phyloP scores from a whole-genome alignment of 2,329 filamentous ascomycete species.

The Aspergillus aculeatus region DNA sequence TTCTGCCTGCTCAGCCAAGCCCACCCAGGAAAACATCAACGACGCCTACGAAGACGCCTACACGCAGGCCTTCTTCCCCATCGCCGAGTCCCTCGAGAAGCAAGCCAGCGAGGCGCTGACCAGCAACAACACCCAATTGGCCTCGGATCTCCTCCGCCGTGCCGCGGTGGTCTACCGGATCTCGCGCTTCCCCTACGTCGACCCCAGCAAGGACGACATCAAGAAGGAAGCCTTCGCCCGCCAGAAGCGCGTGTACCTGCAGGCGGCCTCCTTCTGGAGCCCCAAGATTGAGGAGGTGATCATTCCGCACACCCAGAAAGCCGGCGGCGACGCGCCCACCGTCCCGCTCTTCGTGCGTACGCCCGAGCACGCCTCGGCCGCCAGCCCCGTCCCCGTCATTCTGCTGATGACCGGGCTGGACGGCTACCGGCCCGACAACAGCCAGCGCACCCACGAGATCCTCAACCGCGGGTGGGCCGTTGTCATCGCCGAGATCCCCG shows the following conservation, averaged over 20 bases:
- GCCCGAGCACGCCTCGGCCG: constrained; percentile 47
- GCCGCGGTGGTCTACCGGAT: constrained; percentile 73
- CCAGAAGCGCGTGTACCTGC: constrained; percentile 64
- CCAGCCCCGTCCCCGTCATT: constrained; percentile 51
- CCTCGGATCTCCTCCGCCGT: constrained; percentile 65
- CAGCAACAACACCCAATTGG: constrained; percentile 51
- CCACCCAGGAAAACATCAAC: constrained; percentile 54
- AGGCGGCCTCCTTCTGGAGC: constrained; percentile 55
- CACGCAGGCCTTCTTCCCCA: constrained; percentile 61
- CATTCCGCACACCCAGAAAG: constrained; percentile 58
- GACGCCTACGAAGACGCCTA: constrained; percentile 66
- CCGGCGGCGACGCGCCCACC: constrained; percentile 51
- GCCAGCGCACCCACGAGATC: constrained; percentile 59
- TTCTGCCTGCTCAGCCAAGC: background rate
- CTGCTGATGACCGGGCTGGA: constrained; percentile 60
- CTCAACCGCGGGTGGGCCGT: constrained; percentile 61
- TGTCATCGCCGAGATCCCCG: constrained; percentile 64
- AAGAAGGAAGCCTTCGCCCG: constrained; percentile 65
- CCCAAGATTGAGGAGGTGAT: constrained; percentile 61
- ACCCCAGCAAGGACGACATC: constrained; percentile 29
- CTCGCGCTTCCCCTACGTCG: constrained; percentile 61
- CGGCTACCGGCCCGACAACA: constrained; percentile 57
- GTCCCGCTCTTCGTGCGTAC: constrained; percentile 67
- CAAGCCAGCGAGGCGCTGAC: constrained; percentile 54
- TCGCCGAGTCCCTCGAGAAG: constrained; percentile 57